These are phyloP conservation scores for Mycena galopus DNA, from an alignment of 768 basidiomycete genomes.

Conservation along the genomic window DNA sequence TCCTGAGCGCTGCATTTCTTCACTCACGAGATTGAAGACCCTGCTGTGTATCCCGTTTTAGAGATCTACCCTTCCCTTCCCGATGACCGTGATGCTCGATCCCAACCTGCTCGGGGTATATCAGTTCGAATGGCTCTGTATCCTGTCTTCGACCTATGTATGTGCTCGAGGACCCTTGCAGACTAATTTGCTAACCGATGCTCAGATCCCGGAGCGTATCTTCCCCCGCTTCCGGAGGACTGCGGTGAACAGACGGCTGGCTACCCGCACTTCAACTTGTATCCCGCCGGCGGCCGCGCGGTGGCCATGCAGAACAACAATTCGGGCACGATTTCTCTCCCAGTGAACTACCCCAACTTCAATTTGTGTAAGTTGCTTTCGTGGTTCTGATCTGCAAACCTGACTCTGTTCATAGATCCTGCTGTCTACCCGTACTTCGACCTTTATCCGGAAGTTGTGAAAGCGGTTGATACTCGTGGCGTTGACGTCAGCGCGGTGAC, in stretches of 20 bases:
- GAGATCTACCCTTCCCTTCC: conserved; percentile 46
- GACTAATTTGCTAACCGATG: neutral
- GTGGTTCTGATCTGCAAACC: neutral
- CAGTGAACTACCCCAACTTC: conserved; percentile 45
- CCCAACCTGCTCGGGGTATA: neutral
- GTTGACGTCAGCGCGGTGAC: neutral
- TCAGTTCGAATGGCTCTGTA: conserved; percentile 25
- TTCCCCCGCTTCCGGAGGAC: conserved; percentile 27
- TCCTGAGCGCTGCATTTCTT: conserved; percentile 6
- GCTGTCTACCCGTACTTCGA: conserved; percentile 52
- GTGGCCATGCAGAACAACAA: neutral
- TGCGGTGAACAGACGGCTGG: neutral
- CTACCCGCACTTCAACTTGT: conserved; percentile 4
- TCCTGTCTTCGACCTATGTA: conserved; percentile 36
- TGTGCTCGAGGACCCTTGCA: neutral
- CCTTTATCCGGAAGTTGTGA: conserved; percentile 40
- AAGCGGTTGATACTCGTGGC: neutral
- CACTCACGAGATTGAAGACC: conserved; percentile 22
- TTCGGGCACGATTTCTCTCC: neutral
- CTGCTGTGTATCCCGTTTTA: conserved; percentile 46
- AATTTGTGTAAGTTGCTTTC: conserved; percentile 45
- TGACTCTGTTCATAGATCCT: conserved; percentile 41
- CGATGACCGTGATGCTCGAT: neutral
- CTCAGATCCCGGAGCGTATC: conserved; percentile 37
- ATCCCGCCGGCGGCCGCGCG: neutral